Evolutionary conservation across 176 grass and related monocot species (phyloP), one percentile per base, ranked within the genome.

Genomic region (Bolboschoenus planiculmis): DNA sequence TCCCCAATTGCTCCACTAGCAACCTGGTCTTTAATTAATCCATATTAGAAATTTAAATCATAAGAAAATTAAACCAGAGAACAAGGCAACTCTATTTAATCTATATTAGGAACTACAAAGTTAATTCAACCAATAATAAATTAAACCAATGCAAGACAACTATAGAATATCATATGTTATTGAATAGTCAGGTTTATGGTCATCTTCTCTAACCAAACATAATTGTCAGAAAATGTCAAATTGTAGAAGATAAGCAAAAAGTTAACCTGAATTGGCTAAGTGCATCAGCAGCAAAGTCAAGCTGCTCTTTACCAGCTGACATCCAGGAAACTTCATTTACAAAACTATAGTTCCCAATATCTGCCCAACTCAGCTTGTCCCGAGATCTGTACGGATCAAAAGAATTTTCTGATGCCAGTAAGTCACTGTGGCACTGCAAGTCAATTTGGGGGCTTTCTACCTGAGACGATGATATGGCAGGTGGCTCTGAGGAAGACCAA

Each of bases 291-390:
- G 95, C 95, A 78, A 88, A 95, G 1, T 95, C 95, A 35, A 98
- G 95, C 59, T 98, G 95, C 26, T 91, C 92, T 82, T 98, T 94
- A 29, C 90, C 95, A 18, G 90, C 90, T 44, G 95, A 93, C 95
- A 98, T 98, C 95, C 95, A 98, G 0, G 92, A 98, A 34, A 98
- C 87, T 82, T 98, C 95, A 15, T 89, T 86, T 3, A 89, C 87
- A 1, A 88, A 86, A 67, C 78, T 79, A 20, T 98, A 98, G 84
- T 57, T 90, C 48, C 95, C 95, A 3, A 98, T 94, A 58, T 93
- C 95, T 43, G 90, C 88, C 95, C 95, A 98, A 85, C 92, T 90
- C 72, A 98, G 87, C 83, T 94, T 98, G 51, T 94, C 92, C 5
- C 87, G 87, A 26, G 78, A 67, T 72, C 87, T 92, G 26, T 98